These are phyloP conservation scores for Triangularia verruculosa DNA, from an alignment of 2,329 filamentous ascomycete species.

Conservation along the genomic window DNA sequence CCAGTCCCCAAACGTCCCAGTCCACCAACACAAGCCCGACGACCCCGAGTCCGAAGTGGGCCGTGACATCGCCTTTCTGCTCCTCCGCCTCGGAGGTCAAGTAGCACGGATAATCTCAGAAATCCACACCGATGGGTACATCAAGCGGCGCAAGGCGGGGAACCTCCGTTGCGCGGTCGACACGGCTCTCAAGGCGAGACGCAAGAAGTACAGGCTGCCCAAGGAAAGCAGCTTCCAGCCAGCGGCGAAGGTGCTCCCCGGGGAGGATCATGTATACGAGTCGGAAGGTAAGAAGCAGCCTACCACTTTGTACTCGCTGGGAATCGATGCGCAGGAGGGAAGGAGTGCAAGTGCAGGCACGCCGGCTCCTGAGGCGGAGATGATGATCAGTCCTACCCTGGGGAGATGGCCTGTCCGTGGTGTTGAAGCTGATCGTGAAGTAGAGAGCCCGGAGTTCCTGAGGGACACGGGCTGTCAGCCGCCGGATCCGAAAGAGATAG, in stretches of 20 bases:
- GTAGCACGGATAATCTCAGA: background rate
- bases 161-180: background rate
- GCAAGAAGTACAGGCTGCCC: background rate
- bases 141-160: background rate
- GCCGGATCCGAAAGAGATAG: too few relatives aligned
- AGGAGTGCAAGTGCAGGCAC: background rate
- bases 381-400: constrained; percentile 25
- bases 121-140: background rate
- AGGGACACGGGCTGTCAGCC: too few relatives aligned
- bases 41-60: background rate
- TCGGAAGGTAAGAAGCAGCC: background rate
- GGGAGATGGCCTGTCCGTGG: constrained; percentile 18
- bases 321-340: background rate
- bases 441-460: too few relatives aligned
- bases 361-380: constrained; percentile 19
- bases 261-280: background rate
- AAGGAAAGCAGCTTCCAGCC: constrained; percentile 5
- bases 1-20: too few relatives aligned
- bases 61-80: constrained; percentile 15
- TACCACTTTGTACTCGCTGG: too few relatives aligned
- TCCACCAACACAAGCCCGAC: too few relatives aligned
- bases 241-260: background rate
- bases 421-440: background rate
- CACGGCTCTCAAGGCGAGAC: background rate
- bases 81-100: constrained; percentile 9